Evolutionary conservation across 306 rosid species (phyloP), one percentile per base, ranked within the genome.

Genomic region (Pachyrhizus erosus): DNA sequence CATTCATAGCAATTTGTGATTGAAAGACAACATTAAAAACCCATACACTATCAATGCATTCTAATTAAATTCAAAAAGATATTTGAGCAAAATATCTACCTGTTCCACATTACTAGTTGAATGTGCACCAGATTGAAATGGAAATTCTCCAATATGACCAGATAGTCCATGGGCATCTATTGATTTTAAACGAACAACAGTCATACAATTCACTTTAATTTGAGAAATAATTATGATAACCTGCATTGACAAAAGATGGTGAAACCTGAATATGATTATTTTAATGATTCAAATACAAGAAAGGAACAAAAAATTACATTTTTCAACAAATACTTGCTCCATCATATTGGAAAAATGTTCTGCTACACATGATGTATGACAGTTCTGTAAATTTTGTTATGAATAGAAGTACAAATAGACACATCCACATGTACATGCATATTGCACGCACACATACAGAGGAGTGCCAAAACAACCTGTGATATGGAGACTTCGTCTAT

Each of bases 121-220:
- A 73, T 24, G 84, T 27, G 61, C 69, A 9, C 43, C 26, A 13
- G 87, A 52, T 72, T 85, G 82, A 70, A 80, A 54, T 80, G 88
- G 80, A 80, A 80, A 60, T 61, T 88, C 84, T 87, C 86, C 89
- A 65, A 40, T 74, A 48, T 84, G 87, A 81, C 77, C 85, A 9
- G 55, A 75, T 68, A 61, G 69, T 17, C 88, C 90, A 73, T 54
- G 90, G 42, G 85, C 72, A 45, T 94, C 96, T 70, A 68, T 69
- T 57, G 96, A 92, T 83, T 86, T 91, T 84, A 92, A 88, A 52
- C 89, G 94, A 76, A 84, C 92, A 79, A 94, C 54, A 57, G 98
- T 87, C 92, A 94, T 90, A 77, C 94, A 94, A 84, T 94, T 94
- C 87, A 93, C 93, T 89, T 90, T 90, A 76, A 94, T 94, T 85